Base-by-base conservation (phyloP, 208 protist species). In the Porcisia deanei region DNA sequence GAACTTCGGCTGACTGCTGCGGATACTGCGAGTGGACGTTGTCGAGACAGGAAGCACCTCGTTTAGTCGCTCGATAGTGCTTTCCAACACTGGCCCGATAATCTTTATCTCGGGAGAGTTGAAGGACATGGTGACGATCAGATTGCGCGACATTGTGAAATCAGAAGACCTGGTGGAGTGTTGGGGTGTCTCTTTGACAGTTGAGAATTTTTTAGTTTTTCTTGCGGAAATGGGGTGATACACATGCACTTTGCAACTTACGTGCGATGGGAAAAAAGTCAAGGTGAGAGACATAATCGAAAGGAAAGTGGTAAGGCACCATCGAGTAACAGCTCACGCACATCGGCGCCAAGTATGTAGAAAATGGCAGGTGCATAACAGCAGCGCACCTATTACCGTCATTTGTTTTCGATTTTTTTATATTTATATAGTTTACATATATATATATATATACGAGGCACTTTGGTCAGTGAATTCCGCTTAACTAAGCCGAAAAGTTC, bases 51-150 rank as follows among this genome's bases (percentile, higher is more conserved):
- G 94, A 67, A 97, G 75, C 1, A 95, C 79, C 25, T 91, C 85
- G 81, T 97, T 97, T 20, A 97, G 83, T 12, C 87, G 84, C 1
- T 96, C 91, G 80, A 97, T 94, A 34, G 94, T 97, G 65, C 82
- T 88, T 57, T 96, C 91, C 77, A 94, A 93, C 2, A 97, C 85
- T 7, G 91, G 94, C 39, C 94, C 94, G 22, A 94, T 68, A 76
- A 97, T 96, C 52, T 82, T 75, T 69, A 97, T 87, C 74, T 94
- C 88, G 8, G 94, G 94, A 75, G 83, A 89, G 88, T 97, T 97
- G 72, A 96, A 94, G 49, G 90, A 85, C 63, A 96, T 75, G 76
- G 93, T 92, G 54, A 97, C 81, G 59, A 95, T 76, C 71, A 97
- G 84, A 60, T 83, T 89, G 39, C 85, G 88, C 8, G 83, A 77